Base-by-base conservation (phyloP, 441 rosid genomes). In the Melastoma candidum region DNA sequence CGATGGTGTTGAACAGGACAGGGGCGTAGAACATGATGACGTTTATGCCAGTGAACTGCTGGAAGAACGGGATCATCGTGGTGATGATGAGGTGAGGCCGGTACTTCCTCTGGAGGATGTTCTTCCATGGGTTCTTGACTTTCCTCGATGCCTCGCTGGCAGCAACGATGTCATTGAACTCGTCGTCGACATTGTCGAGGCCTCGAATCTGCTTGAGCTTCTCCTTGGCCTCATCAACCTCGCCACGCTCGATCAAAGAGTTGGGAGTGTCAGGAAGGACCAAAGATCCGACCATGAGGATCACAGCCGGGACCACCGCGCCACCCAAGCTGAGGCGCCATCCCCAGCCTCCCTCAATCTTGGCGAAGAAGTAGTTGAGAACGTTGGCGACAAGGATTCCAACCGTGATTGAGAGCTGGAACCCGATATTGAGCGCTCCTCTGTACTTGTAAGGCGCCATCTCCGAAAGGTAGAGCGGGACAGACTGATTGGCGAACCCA, bases 381-480 rank as follows among this genome's bases (percentile, higher is more conserved):
- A 76, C 52, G 49, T 71, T 64, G 3, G 81, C 78, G 2, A 66
- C 51, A n/a, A 76, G 59, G 12, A 76, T 76, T 5, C 81, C 81
- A 3, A 73, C 24, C 1, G 78, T 76, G 3, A 71, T 66, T 1
- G 81, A 75, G 68, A 73, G 65, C 59, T 76, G 81, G 65, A 76
- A 76, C 3, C 76, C 78, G 6, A 73, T 73, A 68, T 76, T 76
- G 36, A 76, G 68, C n/a, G 81, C 76, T 61, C 81, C 78, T 49
- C 81, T 22, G 12, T 68, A 41, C 54, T 58, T 68, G 0, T 76
- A 64, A 0, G 78, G 81, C 45, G 81, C 78, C 81, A 73, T 73
- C 57, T 76, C 81, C 0, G 78, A 76, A 44, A 76, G 63, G 63
- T 73, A 76, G 11, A 76, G 70, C 0, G 81, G 81, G 58, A 73